These are phyloP conservation scores for Fraxinus nigra DNA, from an alignment of 305 asterid genomes.

Conservation along the genomic window DNA sequence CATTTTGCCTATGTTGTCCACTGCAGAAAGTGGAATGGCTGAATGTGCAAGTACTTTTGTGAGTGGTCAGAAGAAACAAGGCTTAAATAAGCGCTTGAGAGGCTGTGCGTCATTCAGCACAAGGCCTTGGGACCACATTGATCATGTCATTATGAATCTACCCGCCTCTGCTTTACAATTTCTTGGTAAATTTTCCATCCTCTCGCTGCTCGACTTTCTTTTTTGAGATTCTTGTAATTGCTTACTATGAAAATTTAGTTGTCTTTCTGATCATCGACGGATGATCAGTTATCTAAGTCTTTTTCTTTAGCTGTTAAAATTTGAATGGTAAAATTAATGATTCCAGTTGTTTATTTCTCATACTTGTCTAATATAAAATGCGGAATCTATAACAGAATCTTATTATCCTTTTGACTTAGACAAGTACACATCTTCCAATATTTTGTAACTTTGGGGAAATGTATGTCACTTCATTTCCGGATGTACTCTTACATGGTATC, in stretches of 20 bases:
- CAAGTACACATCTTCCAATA: too few relatives aligned
- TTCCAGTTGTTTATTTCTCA: too few relatives aligned
- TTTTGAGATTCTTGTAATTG: not conserved
- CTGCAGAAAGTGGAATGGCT: conserved; percentile 45
- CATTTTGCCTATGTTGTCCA: conserved; percentile 20
- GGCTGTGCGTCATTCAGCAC: conserved; percentile 44
- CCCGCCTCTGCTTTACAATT: conserved; percentile 90
- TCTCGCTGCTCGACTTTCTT: conserved; percentile 1
- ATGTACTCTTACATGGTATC: not conserved
- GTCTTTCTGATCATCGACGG: not conserved
- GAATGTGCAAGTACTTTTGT: conserved; percentile 24
- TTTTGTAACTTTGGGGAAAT: too few relatives aligned
- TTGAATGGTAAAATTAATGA: not conserved
- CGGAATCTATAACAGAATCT: too few relatives aligned
- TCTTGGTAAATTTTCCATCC: conserved; percentile 55
- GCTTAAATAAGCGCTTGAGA: conserved; percentile 45
- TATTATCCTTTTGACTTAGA: not conserved
- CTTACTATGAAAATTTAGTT: not conserved
- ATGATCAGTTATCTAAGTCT: not conserved
- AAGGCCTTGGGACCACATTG: conserved; percentile 90
- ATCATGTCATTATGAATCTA: conserved; percentile 88
- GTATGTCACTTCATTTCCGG: too few relatives aligned
- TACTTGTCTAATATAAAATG: too few relatives aligned
- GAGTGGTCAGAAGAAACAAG: conserved; percentile 50
- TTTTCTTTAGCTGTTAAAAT: not conserved